Evolutionary conservation across 2,329 filamentous ascomycete species (phyloP).

Genomic region (Ceratocystis variospora): DNA sequence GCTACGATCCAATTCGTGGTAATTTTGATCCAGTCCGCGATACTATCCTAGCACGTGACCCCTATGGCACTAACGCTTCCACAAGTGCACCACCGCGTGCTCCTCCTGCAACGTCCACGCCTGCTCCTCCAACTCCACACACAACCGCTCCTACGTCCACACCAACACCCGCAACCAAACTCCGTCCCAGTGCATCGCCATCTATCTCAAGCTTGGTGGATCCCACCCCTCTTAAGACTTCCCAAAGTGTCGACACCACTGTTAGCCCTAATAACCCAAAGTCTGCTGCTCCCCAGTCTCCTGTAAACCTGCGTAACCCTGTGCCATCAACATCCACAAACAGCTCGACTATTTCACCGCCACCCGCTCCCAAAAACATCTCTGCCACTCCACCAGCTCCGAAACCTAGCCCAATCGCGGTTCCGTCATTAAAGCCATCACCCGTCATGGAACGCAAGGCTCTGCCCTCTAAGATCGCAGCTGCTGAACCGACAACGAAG

Average conservation of each 20-base stretch:
- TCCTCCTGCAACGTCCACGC: conserved; percentile 25
- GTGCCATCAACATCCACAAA: conserved; percentile 26
- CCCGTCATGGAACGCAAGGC: conserved; percentile 18
- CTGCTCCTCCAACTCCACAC: conserved; percentile 42
- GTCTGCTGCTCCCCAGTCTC: not conserved
- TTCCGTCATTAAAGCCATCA: conserved; percentile 17
- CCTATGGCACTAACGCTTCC: conserved; percentile 30
- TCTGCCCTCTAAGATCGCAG: conserved; percentile 10
- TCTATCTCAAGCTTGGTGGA: conserved; percentile 87
- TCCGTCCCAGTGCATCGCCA: conserved; percentile 74
- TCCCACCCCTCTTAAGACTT: conserved; percentile 30
- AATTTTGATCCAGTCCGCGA: conserved; percentile 51
- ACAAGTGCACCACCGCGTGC: conserved; percentile 39
- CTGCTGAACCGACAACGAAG: not conserved
- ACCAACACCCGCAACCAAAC: conserved; percentile 25
- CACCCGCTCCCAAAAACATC: not conserved
- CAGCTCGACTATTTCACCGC: conserved; percentile 22
- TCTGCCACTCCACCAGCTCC: not conserved
- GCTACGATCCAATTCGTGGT: conserved; percentile 83
- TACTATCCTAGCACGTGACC: conserved; percentile 43
- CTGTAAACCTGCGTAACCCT: not conserved
- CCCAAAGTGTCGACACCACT: not conserved
- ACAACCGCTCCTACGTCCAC: conserved; percentile 19
- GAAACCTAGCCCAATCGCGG: conserved; percentile 12
- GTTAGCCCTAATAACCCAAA: conserved; percentile 1